Base-by-base conservation (phyloP, 192 early-diverging fungal species). In the Coemansia sp. region DNA sequence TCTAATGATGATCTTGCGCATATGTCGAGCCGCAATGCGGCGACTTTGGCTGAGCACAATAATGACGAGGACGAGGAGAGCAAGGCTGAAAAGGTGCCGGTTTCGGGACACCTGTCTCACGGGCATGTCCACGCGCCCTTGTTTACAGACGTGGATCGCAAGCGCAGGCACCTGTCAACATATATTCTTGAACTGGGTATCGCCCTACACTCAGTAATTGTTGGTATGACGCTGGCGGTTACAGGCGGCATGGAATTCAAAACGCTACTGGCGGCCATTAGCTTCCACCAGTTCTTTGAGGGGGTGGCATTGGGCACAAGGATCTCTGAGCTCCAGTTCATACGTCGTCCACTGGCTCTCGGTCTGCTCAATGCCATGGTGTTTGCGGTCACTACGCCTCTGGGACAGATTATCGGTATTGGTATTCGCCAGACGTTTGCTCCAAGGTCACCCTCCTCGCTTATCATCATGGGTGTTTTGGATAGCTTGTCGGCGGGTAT, bases 401-500 rank as follows among this genome's bases (percentile, higher is more conserved):
- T 95, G 39, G 95, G 95, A 28, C 82, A 90, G 46, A 85, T 79
- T 0, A 83, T 95, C 51, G 94, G 95, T 20, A 90, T 95, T 60
- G 87, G 74, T 37, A 82, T 94, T 60, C 81, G 84, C 4, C 63
- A 81, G 28, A 69, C 87, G 8, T 90, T 89, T 75, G 79, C 89
- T 20, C 84, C 84, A 2, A 69, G 82, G 9, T 84, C 85, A 0
- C 59, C 73, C 0, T 62, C 78, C 0, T 70, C 88, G 3, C 72
- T 94, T 23, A 51, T 92, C 14, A 69, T 87, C 10, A 87, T 91
- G 69, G 95, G 92, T 3, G 83, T 94, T 18, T 77, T 96, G 16
- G 91, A 96, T 55, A 75, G 89, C 3, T 37, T 94, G 31, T 91
- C 90, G 2, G 89, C 92, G 0, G 93, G 94, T 11, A 94, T 95